Conservation (phyloP, 768 basidiomycete species). For the Macrocybe gigantea region DNA sequence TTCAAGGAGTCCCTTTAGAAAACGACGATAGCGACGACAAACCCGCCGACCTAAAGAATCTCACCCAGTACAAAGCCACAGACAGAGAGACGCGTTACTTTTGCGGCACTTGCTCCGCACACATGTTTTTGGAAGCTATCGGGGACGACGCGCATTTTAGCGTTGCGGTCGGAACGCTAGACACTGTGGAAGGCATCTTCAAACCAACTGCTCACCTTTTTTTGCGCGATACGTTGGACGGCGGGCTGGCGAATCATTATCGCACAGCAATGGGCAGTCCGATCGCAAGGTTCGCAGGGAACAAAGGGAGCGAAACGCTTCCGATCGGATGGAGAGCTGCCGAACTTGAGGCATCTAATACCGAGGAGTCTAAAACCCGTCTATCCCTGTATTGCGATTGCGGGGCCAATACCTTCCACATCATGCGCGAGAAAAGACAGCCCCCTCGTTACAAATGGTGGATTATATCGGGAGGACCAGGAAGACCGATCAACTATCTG, state of each 20-base stretch:
- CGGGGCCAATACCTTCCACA: neutral
- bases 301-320: neutral
- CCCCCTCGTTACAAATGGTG: neutral
- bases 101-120: neutral
- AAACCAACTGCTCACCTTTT: neutral
- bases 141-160: neutral
- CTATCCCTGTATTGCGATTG: neutral
- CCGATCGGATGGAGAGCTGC: neutral
- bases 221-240: neutral
- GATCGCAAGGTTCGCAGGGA: neutral
- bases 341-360: neutral
- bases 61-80: conserved; percentile 1
- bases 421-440: neutral
- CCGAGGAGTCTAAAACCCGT: neutral
- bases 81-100: neutral
- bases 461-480: neutral
- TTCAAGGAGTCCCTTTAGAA: conserved; percentile 1
- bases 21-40: neutral
- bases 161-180: neutral
- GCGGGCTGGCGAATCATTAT: neutral
- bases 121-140: neutral
- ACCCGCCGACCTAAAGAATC: conserved; percentile 5
- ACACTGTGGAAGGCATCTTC: neutral
- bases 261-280: neutral
- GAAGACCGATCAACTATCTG: neutral